Evolutionary conservation across 176 grass and related monocot genomes (phyloP).

Genomic region (Chloris gayana): DNA sequence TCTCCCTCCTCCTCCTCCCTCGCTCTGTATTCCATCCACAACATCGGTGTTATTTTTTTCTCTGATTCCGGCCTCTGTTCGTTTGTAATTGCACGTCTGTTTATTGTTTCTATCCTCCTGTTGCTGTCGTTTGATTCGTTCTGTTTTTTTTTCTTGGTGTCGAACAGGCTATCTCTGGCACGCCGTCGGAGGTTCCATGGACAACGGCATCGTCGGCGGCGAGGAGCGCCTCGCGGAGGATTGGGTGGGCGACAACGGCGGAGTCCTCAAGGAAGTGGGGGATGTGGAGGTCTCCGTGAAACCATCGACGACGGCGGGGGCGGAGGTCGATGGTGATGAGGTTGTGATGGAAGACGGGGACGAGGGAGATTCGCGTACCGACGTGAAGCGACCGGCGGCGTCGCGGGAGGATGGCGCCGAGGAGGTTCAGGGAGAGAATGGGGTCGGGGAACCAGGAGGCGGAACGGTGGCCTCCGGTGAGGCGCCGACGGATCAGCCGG

Average conservation of each 20-base stretch:
- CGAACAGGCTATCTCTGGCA: constrained; percentile 31
- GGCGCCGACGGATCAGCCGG: background rate
- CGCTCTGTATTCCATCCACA: background rate
- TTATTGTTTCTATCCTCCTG: background rate
- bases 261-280: constrained; percentile 19
- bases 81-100: background rate
- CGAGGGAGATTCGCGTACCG: background rate
- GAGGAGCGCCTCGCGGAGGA: constrained; percentile 27
- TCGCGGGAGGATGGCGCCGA: constrained; percentile 6
- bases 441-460: background rate
- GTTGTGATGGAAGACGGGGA: constrained; percentile 12
- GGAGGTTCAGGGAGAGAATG: constrained; percentile 1
- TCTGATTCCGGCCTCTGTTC: background rate
- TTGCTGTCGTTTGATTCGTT: constrained; percentile 46
- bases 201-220: constrained; percentile 15
- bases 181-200: constrained; percentile 30
- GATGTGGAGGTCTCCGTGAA: constrained; percentile 18
- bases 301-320: constrained; percentile 13
- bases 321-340: background rate
- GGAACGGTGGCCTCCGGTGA: background rate
- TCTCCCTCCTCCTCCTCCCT: background rate
- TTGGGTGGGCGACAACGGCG: constrained; percentile 23
- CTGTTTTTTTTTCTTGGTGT: background rate
- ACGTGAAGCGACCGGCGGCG: background rate
- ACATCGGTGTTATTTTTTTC: background rate